A percentile compares a stretch with the other conserved stretches of the same genome.
These are phyloP conservation scores for Diospyros kaki DNA, from an alignment of 148 eudicot genomes.

Conservation along the genomic window DNA sequence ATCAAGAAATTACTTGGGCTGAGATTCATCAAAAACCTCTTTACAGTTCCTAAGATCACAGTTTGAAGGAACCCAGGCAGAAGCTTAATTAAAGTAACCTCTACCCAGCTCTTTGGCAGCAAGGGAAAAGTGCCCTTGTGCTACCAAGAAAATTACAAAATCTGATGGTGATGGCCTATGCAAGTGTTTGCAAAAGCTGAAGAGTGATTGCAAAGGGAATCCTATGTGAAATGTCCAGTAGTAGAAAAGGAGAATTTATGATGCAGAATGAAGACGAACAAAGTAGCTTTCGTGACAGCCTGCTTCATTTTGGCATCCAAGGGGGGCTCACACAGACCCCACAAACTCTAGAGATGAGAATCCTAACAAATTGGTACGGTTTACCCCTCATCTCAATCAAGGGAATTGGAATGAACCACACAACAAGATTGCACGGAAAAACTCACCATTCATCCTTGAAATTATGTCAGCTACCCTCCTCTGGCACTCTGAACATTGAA, in stretches of 20 bases:
- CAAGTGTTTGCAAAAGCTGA: slow-evolving; percentile 7
- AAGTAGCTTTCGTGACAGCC: no score
- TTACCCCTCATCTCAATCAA: not conserved
- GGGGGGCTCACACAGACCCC: not conserved
- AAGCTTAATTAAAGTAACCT: not conserved
- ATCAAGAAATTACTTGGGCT: no score
- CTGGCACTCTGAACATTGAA: slow-evolving; percentile 52
- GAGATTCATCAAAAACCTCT: no score
- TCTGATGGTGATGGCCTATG: not conserved
- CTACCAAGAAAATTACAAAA: not conserved
- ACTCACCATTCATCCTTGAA: slow-evolving; percentile 50
- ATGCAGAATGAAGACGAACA: not conserved
- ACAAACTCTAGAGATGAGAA: not conserved
- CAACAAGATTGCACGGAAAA: not conserved
- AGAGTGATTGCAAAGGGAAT: slow-evolving; percentile 11
- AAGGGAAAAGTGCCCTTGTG: not conserved
- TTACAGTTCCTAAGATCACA: not conserved
- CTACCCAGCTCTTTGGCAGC: not conserved
- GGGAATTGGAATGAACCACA: not conserved
- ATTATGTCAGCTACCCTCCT: slow-evolving; percentile 46
- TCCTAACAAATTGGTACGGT: not conserved
- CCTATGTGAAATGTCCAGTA: slow-evolving; percentile 6
- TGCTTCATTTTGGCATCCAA: not conserved
- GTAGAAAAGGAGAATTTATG: not conserved
- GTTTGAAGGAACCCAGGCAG: not conserved